phyloP scores from a whole-genome alignment of 169 alveolate species.

The Eimeria zaria region DNA sequence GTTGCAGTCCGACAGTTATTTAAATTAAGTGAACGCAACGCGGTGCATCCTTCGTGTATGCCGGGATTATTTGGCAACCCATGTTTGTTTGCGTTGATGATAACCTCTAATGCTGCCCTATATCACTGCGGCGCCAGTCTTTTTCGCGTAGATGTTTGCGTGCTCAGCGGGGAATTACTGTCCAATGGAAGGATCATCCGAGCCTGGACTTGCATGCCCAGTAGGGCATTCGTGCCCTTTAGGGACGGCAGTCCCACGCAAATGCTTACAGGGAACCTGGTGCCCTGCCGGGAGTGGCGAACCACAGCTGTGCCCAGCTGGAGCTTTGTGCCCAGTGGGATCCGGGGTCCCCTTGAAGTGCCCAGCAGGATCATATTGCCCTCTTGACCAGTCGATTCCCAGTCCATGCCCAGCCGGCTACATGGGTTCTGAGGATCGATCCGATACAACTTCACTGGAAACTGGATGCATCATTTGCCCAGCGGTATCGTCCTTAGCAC shows the following conservation, averaged over 20 bases:
- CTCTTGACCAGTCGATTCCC: conserved; percentile 81
- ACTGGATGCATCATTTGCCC: conserved; percentile 72
- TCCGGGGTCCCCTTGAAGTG: conserved; percentile 71
- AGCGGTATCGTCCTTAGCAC: conserved; percentile 21
- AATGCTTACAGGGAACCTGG: conserved; percentile 89
- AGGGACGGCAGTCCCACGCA: conserved; percentile 70
- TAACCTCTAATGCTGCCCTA: no score
- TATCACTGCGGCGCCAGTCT: not conserved
- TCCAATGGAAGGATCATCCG: conserved; percentile 60
- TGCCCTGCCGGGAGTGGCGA: conserved; percentile 85
- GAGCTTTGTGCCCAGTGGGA: conserved; percentile 85
- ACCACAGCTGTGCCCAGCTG: conserved; percentile 88
- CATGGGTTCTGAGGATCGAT: conserved; percentile 60
- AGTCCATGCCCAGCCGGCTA: conserved; percentile 74
- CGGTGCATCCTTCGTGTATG: no score
- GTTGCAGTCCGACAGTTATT: not conserved
- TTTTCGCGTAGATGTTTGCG: not conserved
- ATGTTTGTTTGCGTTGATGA: not conserved
- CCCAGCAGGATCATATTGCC: conserved; percentile 89
- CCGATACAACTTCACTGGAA: conserved; percentile 49
- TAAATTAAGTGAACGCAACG: not conserved
- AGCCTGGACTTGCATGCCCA: conserved; percentile 46
- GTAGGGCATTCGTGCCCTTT: conserved; percentile 58
- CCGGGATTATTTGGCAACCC: not conserved
- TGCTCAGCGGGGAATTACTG: conserved; percentile 62